Evolutionary conservation across 129 eudicot genomes (phyloP).

Genomic region (Ambrosia trifida): DNA sequence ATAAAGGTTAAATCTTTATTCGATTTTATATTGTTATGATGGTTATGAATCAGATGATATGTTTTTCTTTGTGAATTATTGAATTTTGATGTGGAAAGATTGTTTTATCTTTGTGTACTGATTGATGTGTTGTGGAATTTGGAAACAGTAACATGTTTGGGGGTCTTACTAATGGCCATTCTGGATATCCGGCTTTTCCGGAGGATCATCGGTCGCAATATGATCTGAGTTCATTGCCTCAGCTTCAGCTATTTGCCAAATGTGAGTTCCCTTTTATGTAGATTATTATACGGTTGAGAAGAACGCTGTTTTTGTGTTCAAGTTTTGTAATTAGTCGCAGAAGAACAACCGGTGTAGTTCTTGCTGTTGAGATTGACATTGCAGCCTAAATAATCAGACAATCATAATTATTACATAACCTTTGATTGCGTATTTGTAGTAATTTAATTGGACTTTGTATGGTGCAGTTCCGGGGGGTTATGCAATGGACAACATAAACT

Average conservation of each 20-base stretch:
- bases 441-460: not conserved
- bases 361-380: no score
- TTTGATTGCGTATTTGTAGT: not conserved
- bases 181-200: not conserved
- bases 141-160: conserved; percentile 17
- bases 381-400: not conserved
- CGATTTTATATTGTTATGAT: not conserved
- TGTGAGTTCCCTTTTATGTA: conserved; percentile 38
- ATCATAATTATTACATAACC: not conserved
- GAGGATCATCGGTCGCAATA: conserved; percentile 28
- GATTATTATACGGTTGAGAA: no score
- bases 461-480: conserved; percentile 49
- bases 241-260: conserved; percentile 57
- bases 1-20: not conserved
- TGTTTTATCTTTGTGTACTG: conserved; percentile 4
- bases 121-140: conserved; percentile 20
- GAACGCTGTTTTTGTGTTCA: no score
- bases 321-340: no score
- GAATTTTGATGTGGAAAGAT: conserved; percentile 18
- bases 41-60: not conserved
- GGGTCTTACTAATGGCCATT: conserved; percentile 33
- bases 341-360: no score
- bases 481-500: conserved; percentile 41
- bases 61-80: conserved; percentile 13
- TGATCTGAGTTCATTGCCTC: conserved; percentile 49